Evolutionary conservation across 1,284 basidiomycete genomes (phyloP).

Genomic region (Pterula multifida): DNA sequence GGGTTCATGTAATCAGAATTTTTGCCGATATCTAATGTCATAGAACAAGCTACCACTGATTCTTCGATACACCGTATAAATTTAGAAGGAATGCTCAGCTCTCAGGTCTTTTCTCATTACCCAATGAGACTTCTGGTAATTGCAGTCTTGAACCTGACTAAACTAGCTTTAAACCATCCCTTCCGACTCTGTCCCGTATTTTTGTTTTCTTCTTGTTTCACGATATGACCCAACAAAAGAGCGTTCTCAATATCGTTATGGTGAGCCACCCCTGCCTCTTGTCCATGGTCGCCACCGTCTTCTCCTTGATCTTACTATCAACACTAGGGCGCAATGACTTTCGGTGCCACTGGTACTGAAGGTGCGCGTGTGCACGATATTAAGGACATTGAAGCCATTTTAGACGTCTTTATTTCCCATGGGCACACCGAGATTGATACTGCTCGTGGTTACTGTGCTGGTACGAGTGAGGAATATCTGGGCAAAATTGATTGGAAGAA

Average conservation of each 20-base stretch:
- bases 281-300: background rate
- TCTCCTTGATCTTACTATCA: background rate
- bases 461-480: conserved; percentile 36
- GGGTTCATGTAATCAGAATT: no score
- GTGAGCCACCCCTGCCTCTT: conserved; percentile 13
- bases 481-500: conserved; percentile 25
- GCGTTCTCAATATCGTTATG: conserved; percentile 30
- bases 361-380: conserved; percentile 40
- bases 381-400: conserved; percentile 35
- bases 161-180: no score
- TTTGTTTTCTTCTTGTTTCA: conserved; percentile 1
- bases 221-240: conserved; percentile 18
- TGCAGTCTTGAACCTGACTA: no score
- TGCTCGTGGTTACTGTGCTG: conserved; percentile 34
- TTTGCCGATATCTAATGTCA: no score
- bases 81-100: no score
- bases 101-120: no score
- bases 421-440: conserved; percentile 49
- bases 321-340: conserved; percentile 31
- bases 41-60: no score
- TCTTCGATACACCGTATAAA: no score
- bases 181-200: background rate
- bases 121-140: no score
- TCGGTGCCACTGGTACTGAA: conserved; percentile 20
- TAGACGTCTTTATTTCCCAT: conserved; percentile 45